phyloP scores from a whole-genome alignment of 116 monocot genomes.

The Iris pallida region DNA sequence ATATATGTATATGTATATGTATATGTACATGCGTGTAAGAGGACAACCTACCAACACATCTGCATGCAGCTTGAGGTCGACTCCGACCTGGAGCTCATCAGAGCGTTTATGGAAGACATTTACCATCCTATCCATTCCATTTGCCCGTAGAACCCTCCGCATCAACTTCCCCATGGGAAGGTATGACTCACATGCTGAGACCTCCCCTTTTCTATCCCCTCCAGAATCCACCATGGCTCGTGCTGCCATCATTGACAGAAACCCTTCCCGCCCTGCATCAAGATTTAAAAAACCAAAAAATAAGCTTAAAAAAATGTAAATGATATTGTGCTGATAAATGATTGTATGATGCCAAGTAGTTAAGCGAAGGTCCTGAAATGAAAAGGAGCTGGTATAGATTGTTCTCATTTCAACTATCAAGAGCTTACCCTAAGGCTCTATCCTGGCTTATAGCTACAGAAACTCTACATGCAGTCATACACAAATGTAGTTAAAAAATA shows the following conservation, averaged over 20 bases:
- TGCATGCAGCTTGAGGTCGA: conserved; percentile 70
- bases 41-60: conserved; percentile 59
- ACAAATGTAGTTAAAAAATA: no score
- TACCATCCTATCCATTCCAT: conserved; percentile 67
- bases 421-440: no score
- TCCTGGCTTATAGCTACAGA: no score
- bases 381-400: no score
- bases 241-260: conserved; percentile 96
- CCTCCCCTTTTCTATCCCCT: conserved; percentile 28
- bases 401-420: no score
- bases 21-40: neutral
- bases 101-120: conserved; percentile 77
- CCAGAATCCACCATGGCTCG: conserved; percentile 44
- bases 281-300: neutral
- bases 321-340: neutral
- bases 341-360: no score
- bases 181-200: conserved; percentile 88
- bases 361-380: no score
- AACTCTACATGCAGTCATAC: no score
- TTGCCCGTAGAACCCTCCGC: conserved; percentile 67
- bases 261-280: conserved; percentile 68
- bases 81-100: conserved; percentile 71
- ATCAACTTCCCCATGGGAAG: conserved; percentile 95
- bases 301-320: neutral
- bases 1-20: neutral